Conservation (phyloP, 1,284 basidiomycete species). For the Pholiota adiposa region DNA sequence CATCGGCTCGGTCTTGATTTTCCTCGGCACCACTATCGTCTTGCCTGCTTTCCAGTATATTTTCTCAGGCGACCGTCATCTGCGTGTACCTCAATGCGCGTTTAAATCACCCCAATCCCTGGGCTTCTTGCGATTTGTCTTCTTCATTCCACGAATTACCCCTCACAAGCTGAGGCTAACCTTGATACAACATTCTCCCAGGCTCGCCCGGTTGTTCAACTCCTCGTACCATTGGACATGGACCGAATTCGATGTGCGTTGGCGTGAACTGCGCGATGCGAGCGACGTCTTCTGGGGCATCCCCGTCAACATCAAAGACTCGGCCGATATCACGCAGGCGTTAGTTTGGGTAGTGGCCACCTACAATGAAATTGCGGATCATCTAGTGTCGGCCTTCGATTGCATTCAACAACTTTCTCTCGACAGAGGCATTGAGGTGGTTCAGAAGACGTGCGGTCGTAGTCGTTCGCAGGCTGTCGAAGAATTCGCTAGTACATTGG, state of each 20-base stretch:
- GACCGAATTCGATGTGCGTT: slow-evolving; percentile 11
- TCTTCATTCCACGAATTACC: neutral
- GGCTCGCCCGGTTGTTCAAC: neutral
- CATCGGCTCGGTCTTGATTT: slow-evolving; percentile 20
- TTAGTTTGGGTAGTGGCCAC: slow-evolving; percentile 7
- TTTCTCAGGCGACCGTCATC: slow-evolving; percentile 8
- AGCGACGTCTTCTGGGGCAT: neutral
- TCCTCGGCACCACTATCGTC: slow-evolving; percentile 22
- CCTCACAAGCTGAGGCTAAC: neutral
- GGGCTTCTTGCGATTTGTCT: slow-evolving; percentile 11
- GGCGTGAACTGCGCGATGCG: slow-evolving; percentile 5
- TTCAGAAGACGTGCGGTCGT: slow-evolving; percentile 2
- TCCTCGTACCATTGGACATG: slow-evolving; percentile 8
- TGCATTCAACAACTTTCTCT: slow-evolving; percentile 9
- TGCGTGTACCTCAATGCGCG: slow-evolving; percentile 17
- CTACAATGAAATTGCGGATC: slow-evolving; percentile 5
- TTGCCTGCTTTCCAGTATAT: slow-evolving; percentile 22
- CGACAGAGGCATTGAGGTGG: neutral
- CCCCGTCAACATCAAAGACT: neutral
- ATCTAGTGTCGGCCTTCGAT: neutral
- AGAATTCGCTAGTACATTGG: neutral
- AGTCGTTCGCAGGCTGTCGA: neutral
- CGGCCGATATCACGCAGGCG: slow-evolving; percentile 5
- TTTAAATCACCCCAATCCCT: slow-evolving; percentile 23
- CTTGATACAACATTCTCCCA: neutral